Percentiles rank a stretch among this genome's conserved stretches.
Conservation (phyloP, 257 asterid species). For the Hygrophila difformis region DNA sequence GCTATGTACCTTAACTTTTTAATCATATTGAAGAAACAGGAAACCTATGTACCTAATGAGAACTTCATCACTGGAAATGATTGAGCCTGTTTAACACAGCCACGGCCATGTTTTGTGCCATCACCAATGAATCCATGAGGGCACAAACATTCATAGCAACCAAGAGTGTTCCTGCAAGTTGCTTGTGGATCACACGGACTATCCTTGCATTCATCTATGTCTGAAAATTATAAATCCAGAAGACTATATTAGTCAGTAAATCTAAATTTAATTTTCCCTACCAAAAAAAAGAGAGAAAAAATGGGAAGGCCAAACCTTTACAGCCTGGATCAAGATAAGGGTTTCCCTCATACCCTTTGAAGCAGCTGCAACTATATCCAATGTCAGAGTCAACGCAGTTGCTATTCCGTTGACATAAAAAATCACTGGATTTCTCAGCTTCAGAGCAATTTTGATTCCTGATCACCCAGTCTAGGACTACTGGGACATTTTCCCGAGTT, state of each 20-base stretch:
- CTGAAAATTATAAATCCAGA: constrained; percentile 12
- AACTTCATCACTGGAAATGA: too few species aligned
- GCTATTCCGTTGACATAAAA: constrained; percentile 39
- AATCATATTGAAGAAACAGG: too few species aligned
- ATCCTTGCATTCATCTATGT: constrained; percentile 35
- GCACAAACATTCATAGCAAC: constrained; percentile 49
- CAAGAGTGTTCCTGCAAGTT: constrained; percentile 27
- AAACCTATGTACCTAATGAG: constrained; percentile 23
- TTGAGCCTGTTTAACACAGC: constrained; percentile 32
- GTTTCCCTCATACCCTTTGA: constrained; percentile 48
- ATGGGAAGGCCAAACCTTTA: too few species aligned
- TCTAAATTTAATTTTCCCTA: too few species aligned
- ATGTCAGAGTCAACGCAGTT: constrained; percentile 39
- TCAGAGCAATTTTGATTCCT: constrained; percentile 41
- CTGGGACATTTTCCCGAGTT: constrained; percentile 23
- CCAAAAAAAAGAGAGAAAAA: too few species aligned
- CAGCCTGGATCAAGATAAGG: constrained; percentile 67
- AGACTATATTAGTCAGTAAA: too few species aligned
- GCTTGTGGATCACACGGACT: constrained; percentile 18
- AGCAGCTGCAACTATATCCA: constrained; percentile 60
- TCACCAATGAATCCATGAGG: constrained; percentile 45
- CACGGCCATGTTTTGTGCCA: too few species aligned
- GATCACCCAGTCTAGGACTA: constrained; percentile 62
- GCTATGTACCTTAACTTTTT: too few species aligned
- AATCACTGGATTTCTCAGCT: constrained; percentile 15